phyloP scores from a whole-genome alignment of 345 rosid genomes.

The Euclidium syriacum region DNA sequence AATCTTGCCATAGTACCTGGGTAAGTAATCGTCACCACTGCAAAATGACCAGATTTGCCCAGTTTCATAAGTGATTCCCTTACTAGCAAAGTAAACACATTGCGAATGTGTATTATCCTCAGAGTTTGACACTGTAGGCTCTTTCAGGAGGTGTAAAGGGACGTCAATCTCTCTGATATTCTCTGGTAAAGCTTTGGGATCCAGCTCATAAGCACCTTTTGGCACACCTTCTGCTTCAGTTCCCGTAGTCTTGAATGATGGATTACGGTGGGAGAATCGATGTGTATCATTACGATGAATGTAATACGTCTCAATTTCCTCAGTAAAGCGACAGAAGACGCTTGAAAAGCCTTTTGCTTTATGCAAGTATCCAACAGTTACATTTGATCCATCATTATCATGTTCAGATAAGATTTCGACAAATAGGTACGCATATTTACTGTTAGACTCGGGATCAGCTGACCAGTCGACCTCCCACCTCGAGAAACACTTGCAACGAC shows the following conservation, averaged over 20 bases:
- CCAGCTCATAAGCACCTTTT: constrained; percentile 61
- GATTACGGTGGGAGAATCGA: constrained; percentile 66
- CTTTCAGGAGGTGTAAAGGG: constrained; percentile 3
- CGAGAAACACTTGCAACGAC: neutral
- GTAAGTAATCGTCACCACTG: constrained; percentile 55
- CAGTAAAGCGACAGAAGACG: constrained; percentile 37
- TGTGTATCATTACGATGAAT: constrained; percentile 34
- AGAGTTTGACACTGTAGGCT: neutral
- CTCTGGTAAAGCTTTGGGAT: constrained; percentile 52
- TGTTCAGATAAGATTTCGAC: constrained; percentile 53
- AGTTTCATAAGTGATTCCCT: constrained; percentile 33
- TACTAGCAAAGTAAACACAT: constrained; percentile 20
- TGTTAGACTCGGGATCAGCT: constrained; percentile 18
- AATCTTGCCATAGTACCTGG: constrained; percentile 69
- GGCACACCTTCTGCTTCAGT: constrained; percentile 56
- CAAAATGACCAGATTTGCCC: constrained; percentile 69
- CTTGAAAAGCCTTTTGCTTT: constrained; percentile 66
- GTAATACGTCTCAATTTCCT: neutral
- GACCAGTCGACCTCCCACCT: constrained; percentile 49
- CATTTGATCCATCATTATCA: constrained; percentile 35
- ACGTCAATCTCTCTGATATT: constrained; percentile 35
- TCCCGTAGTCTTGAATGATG: constrained; percentile 49
- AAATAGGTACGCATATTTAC: constrained; percentile 46
- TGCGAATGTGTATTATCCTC: neutral
- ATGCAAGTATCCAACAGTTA: constrained; percentile 38